Base-by-base conservation (phyloP, 1,139 yeast genomes). In the Entelexis sorbosivorans region DNA sequence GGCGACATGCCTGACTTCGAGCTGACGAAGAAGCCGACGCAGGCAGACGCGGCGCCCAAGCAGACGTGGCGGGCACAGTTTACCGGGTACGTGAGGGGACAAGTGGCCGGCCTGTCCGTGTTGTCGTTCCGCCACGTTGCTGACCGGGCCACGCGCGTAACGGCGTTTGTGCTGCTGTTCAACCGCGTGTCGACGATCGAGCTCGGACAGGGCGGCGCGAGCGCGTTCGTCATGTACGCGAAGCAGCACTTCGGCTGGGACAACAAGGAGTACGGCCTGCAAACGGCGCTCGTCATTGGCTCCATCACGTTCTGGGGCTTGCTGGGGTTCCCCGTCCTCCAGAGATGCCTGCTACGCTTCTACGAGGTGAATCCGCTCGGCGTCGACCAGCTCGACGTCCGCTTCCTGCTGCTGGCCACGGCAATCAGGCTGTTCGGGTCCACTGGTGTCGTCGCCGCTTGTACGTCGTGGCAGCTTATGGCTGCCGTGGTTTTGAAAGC, bases 181-280 rank as follows among this genome's bases (percentile, higher is more conserved):
- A 22, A 33, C 39, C 11, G 16, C 11, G 24, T 34, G n/a, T 14
- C 43, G 4, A 17, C 16, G 2, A 3, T 9, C 24, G 44, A 48
- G 17, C 13, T 48, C 20, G 32, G 8, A 4, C 24, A 10, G 26
- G 40, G 42, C 5, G 46, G 24, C 16, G 8, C 32, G 14, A 22
- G 16, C 11, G 31, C 34, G 14, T 9, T 48, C 11, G 3, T 48
- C 16, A 17, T 48, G 31, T 48, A n/a, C 43, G 34, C 22, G 6
- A 48, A 48, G 35, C 47, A 42, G 47, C 7, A 24, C 35, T 42
- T 40, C 31, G 26, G 24, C 16, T 48, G 50, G 50, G 35, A 33
- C 31, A 36, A 29, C 32, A n/a, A 8, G 4, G 16, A 14, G 13
- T 13, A 22, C 32, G 43, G 47, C 28, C 16, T 31, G 14, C 2